Base-by-base conservation (phyloP, 2,329 filamentous ascomycete genomes). In the Aspergillus luchuensis region DNA sequence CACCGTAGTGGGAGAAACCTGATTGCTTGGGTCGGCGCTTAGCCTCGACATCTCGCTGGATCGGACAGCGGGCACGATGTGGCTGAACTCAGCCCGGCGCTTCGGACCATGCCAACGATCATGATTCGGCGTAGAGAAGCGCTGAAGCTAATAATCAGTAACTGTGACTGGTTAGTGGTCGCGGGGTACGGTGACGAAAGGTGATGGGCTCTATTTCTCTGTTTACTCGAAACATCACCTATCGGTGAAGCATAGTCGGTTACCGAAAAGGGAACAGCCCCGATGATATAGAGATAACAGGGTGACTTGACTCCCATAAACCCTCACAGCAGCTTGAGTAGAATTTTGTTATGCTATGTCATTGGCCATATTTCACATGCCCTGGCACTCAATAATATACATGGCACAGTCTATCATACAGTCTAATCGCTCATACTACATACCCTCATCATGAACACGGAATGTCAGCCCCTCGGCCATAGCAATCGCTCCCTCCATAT, bases 401-500 rank as follows among this genome's bases (percentile, higher is more conserved):
- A 67, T 28, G 30, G 33, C 25, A 53, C 48, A 30, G 54, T 36
- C 66, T 71, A 68, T 43, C n/a, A 69, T 65, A 48, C 56, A 60
- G 19, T 61, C 63, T 23, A 56, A 33, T 36, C 15, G 51, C 33
- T 56, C 57, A 53, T 69, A 63, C 45, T 63, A 66, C 57, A 61
- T 61, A 19, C 68, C 69, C 60, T 73, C 69, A 25, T 74, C 69
- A 58, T 76, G 70, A 8, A 75, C 66, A 19, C 67, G 69, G 51
- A 71, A 67, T 25, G 67, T 72, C 11, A 79, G 67, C 15, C 65
- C 75, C 51, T 91, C 88, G 1, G 89, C 89, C 89, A 91, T 92
- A 15, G 81, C 79, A 66, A 98, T 93, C 13, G 94, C 94, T 2
- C 94, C 92, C 66, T 92, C 84, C 82, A 93, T 90, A 69, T 96